phyloP scores from a whole-genome alignment of 805 yeast genomes.

The Teunomyces atbi region DNA sequence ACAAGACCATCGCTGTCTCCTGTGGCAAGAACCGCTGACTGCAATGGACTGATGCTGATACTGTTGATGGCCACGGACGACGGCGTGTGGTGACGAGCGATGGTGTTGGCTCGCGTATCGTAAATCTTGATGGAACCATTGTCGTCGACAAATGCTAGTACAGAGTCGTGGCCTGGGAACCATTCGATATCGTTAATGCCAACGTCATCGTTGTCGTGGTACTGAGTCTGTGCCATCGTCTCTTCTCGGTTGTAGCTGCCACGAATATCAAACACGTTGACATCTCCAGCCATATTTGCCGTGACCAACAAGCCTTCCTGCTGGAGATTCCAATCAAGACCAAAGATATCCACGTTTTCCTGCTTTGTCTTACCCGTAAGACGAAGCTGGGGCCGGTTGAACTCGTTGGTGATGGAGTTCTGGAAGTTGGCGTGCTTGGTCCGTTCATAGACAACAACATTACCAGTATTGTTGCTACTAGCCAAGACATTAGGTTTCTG shows the following conservation, averaged over 20 bases:
- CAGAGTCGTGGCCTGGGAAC: constrained; percentile 57
- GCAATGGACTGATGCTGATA: constrained; percentile 56
- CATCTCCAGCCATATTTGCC: constrained; percentile 61
- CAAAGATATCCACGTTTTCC: constrained; percentile 57
- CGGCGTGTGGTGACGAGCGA: constrained; percentile 1
- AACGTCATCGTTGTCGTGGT: constrained; percentile 9
- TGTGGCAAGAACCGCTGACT: constrained; percentile 58
- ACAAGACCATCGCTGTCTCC: constrained; percentile 63
- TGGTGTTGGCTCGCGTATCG: constrained; percentile 47
- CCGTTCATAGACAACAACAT: constrained; percentile 68
- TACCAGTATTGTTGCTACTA: constrained; percentile 65
- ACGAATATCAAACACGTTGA: constrained; percentile 68
- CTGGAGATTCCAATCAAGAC: constrained; percentile 71
- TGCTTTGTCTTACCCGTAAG: constrained; percentile 30
- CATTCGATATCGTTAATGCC: constrained; percentile 76
- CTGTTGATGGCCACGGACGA: constrained; percentile 49
- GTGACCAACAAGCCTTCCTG: constrained; percentile 58
- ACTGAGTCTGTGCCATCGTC: not conserved
- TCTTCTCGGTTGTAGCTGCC: constrained; percentile 24
- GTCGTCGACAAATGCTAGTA: constrained; percentile 71
- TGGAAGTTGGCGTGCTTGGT: constrained; percentile 63
- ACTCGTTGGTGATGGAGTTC: constrained; percentile 23
- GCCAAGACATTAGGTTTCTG: constrained; percentile 84
- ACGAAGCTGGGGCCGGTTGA: constrained; percentile 49
- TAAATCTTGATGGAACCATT: constrained; percentile 47